Evolutionary conservation across 768 basidiomycete species (phyloP).

Genomic region (Clitopilus passeckerianus): DNA sequence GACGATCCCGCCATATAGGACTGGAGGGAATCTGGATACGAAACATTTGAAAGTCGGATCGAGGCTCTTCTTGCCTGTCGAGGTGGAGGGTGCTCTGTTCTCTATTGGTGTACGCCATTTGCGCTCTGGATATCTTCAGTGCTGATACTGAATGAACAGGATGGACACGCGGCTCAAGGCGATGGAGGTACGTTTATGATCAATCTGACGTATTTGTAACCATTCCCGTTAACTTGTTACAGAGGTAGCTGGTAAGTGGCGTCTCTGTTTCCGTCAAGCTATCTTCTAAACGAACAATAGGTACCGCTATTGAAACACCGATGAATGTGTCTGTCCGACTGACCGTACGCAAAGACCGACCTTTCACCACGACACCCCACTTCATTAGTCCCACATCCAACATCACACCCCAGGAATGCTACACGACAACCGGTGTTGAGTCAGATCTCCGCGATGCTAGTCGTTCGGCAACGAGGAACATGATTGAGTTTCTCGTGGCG

Average conservation of each 20-base stretch:
- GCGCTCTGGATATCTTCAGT: not conserved
- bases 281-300: constrained; percentile 20
- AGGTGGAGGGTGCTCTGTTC: constrained; percentile 57
- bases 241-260: constrained; percentile 56
- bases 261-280: not conserved
- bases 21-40: constrained; percentile 61
- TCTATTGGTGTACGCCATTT: constrained; percentile 47
- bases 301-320: constrained; percentile 61
- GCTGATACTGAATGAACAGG: constrained; percentile 25
- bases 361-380: constrained; percentile 56
- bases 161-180: constrained; percentile 64
- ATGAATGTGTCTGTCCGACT: constrained; percentile 52
- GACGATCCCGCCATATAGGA: constrained; percentile 58
- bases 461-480: constrained; percentile 49
- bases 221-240: not conserved
- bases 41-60: constrained; percentile 49
- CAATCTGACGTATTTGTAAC: no score
- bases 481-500: constrained; percentile 47
- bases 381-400: constrained; percentile 32
- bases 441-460: constrained; percentile 52
- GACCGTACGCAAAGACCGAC: constrained; percentile 50
- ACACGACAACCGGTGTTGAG: constrained; percentile 55
- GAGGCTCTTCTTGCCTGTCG: constrained; percentile 53
- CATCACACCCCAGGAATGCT: constrained; percentile 33
- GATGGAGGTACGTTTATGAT: constrained; percentile 46